phyloP scores from a whole-genome alignment of 2,329 filamentous ascomycete genomes.

The Fusarium xylarioides region DNA sequence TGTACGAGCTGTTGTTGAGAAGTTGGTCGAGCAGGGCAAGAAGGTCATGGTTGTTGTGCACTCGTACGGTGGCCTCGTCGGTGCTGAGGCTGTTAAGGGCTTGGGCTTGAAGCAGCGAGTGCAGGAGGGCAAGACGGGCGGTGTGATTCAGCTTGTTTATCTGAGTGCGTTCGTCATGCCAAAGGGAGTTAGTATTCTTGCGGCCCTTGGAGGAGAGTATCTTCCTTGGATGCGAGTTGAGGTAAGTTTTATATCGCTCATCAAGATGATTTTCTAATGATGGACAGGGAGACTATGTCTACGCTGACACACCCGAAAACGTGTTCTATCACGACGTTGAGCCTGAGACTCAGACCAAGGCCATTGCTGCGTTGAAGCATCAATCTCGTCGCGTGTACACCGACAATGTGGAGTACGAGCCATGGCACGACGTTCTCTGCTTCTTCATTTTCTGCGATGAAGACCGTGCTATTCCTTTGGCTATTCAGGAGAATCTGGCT shows the following conservation, averaged over 20 bases:
- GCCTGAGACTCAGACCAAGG: background rate
- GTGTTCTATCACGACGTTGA: constrained; percentile 14
- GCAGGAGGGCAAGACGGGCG: constrained; percentile 5
- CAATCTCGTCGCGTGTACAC: constrained; percentile 9
- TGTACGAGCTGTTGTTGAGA: background rate
- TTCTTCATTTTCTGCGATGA: constrained; percentile 5
- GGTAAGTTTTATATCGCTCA: background rate
- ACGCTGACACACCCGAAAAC: background rate
- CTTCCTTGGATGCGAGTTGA: constrained; percentile 14
- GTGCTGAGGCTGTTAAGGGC: background rate
- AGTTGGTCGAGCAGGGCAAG: background rate
- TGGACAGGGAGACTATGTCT: constrained; percentile 1
- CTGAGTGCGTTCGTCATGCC: constrained; percentile 4
- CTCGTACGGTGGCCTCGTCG: constrained; percentile 13
- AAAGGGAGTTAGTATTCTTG: background rate
- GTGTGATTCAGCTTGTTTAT: constrained; percentile 6
- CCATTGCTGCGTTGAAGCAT: background rate
- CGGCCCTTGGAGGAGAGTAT: constrained; percentile 1
- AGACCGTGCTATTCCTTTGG: background rate
- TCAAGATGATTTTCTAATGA: background rate
- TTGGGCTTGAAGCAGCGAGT: constrained; percentile 6
- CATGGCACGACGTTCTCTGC: constrained; percentile 5
- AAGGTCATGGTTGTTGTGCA: constrained; percentile 10
- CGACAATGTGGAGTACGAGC: background rate
- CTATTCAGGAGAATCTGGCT: constrained; percentile 4